Conservation (phyloP, 2,329 filamentous ascomycete genomes). For the Grosmannia huntii region DNA sequence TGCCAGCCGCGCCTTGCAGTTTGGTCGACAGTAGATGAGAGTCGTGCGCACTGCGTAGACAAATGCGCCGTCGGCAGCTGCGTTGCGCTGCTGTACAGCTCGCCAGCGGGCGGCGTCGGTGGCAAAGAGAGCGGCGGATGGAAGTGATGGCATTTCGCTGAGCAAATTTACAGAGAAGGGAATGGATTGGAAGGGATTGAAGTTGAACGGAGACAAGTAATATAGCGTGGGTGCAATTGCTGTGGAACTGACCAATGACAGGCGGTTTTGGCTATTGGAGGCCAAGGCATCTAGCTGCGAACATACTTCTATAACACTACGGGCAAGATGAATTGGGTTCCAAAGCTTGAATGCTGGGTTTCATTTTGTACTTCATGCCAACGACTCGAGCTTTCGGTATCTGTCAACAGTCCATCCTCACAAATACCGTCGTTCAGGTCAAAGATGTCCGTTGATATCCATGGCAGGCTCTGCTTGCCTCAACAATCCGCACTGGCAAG, state of each 20-base stretch:
- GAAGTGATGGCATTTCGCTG: background rate
- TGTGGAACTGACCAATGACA: background rate
- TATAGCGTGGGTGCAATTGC: background rate
- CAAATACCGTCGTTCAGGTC: too few relatives aligned
- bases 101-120: slow-evolving; percentile 21
- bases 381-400: too few relatives aligned
- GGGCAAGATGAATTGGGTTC: too few relatives aligned
- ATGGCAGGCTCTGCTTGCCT: too few relatives aligned
- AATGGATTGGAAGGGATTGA: background rate
- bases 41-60: slow-evolving; percentile 31
- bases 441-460: too few relatives aligned
- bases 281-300: too few relatives aligned
- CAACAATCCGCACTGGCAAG: too few relatives aligned
- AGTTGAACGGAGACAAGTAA: background rate
- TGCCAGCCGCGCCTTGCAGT: slow-evolving; percentile 46
- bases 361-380: too few relatives aligned
- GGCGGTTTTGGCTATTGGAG: too few relatives aligned
- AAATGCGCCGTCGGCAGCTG: slow-evolving; percentile 25
- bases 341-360: too few relatives aligned
- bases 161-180: background rate
- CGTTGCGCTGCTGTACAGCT: slow-evolving; percentile 22
- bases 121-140: background rate
- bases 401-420: too few relatives aligned
- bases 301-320: too few relatives aligned
- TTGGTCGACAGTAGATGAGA: slow-evolving; percentile 46